These are phyloP conservation scores for Acanthamoeba lugdunensis DNA, from an alignment of 208 protist genomes.

Conservation along the genomic window DNA sequence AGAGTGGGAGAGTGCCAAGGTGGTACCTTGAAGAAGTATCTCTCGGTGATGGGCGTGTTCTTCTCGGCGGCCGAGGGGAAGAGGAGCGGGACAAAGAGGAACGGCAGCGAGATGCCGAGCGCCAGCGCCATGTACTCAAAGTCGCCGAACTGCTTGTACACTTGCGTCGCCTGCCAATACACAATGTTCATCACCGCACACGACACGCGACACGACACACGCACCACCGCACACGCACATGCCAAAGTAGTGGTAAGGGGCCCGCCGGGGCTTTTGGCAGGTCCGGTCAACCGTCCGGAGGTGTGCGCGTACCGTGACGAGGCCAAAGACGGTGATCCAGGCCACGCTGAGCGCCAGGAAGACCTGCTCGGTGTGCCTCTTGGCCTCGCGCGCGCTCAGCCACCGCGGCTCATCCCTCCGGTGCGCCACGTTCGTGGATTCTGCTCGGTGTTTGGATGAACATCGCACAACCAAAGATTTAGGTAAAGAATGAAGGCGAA, in stretches of 20 bases:
- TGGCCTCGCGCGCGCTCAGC: slow-evolving; percentile 55
- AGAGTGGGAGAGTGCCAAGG: neutral
- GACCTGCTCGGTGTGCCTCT: slow-evolving; percentile 47
- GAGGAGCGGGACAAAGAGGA: slow-evolving; percentile 74
- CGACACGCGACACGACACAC: neutral
- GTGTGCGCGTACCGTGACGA: slow-evolving; percentile 5
- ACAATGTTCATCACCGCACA: neutral
- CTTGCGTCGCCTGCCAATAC: neutral
- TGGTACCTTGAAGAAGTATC: slow-evolving; percentile 68
- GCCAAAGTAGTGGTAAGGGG: neutral
- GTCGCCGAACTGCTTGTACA: slow-evolving; percentile 69
- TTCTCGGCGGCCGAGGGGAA: slow-evolving; percentile 72
- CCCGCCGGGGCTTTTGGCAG: too few species aligned
- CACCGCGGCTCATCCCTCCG: slow-evolving; percentile 52
- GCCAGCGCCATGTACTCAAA: slow-evolving; percentile 69
- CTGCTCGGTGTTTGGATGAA: neutral
- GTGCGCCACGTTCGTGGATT: neutral
- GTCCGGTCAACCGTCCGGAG: neutral
- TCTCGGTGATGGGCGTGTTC: slow-evolving; percentile 70
- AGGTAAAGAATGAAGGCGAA: too few species aligned
- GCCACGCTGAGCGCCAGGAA: slow-evolving; percentile 41
- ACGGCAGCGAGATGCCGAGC: slow-evolving; percentile 59
- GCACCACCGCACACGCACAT: neutral
- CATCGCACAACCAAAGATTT: neutral
- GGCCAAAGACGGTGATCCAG: slow-evolving; percentile 50